A percentile compares a stretch with the other conserved stretches of the same genome.
Conservation (phyloP, 768 basidiomycete species). For the Termitomyces sp. region DNA sequence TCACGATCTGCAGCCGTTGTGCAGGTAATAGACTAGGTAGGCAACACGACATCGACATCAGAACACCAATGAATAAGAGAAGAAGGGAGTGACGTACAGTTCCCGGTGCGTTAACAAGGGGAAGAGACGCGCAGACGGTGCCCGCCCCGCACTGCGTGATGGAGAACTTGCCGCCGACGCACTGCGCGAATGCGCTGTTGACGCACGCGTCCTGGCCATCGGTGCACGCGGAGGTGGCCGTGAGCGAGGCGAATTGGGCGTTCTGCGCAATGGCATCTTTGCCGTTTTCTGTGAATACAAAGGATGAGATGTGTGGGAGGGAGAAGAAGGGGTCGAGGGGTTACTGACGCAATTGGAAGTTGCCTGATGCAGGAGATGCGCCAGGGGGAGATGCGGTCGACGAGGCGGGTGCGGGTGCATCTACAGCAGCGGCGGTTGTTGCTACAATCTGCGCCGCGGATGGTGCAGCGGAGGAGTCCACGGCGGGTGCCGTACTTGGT, state of each 20-base stretch:
- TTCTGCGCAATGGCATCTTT: conserved; percentile 15
- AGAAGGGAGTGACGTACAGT: conserved; percentile 12
- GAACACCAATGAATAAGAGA: background rate
- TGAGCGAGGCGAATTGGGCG: conserved; percentile 21
- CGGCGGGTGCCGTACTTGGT: background rate
- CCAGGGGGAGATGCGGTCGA: background rate
- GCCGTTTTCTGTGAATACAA: conserved; percentile 9
- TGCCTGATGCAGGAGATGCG: background rate
- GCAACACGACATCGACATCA: background rate
- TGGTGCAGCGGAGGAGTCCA: background rate
- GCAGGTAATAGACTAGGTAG: conserved; percentile 12
- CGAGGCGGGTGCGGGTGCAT: background rate
- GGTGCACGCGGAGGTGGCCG: conserved; percentile 18
- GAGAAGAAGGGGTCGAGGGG: background rate
- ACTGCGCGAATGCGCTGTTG: conserved; percentile 17
- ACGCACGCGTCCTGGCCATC: conserved; percentile 17
- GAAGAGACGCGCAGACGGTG: conserved; percentile 23
- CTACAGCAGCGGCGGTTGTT: background rate
- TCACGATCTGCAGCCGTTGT: conserved; percentile 13
- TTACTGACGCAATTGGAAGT: conserved; percentile 9
- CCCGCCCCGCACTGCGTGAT: conserved; percentile 23
- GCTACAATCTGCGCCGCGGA: background rate
- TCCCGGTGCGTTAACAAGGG: conserved; percentile 22
- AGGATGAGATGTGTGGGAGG: background rate
- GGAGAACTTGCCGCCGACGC: conserved; percentile 17